phyloP scores from a whole-genome alignment of 1,139 yeast genomes.

The Meyerozyma smithsonii region DNA sequence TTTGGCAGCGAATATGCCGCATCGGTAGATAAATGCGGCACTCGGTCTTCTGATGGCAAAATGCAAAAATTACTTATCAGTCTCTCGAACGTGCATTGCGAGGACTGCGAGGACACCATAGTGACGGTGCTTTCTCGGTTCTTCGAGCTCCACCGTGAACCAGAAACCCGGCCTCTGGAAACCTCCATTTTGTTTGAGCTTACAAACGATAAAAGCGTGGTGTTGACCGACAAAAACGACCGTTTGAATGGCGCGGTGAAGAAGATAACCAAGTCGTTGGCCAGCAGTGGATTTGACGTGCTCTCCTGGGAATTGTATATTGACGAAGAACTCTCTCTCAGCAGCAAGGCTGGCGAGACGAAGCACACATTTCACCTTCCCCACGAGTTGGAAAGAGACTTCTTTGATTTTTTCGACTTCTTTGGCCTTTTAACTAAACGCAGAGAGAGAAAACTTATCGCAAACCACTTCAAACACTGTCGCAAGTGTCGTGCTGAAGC shows the following conservation, averaged over 20 bases:
- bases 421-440: conserved; percentile 11
- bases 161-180: neutral
- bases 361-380: neutral
- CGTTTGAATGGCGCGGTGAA: conserved; percentile 6
- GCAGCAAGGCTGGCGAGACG: neutral
- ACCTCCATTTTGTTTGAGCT: neutral
- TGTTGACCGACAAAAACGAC: neutral
- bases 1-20: neutral
- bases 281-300: conserved; percentile 27
- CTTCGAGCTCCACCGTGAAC: conserved; percentile 2
- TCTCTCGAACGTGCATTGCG: conserved; percentile 5
- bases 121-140: neutral
- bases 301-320: conserved; percentile 28
- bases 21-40: neutral
- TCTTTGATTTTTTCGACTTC: conserved; percentile 13
- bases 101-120: conserved; percentile 3
- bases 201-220: neutral
- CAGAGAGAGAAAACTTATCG: conserved; percentile 8
- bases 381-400: conserved; percentile 12
- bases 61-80: conserved; percentile 1
- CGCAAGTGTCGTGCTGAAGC: conserved; percentile 3
- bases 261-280: conserved; percentile 21
- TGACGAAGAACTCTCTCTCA: conserved; percentile 11
- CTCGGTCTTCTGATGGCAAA: neutral
- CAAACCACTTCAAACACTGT: conserved; percentile 2